Conservation (phyloP, 257 asterid genomes). For the Penstemon newberryi region DNA sequence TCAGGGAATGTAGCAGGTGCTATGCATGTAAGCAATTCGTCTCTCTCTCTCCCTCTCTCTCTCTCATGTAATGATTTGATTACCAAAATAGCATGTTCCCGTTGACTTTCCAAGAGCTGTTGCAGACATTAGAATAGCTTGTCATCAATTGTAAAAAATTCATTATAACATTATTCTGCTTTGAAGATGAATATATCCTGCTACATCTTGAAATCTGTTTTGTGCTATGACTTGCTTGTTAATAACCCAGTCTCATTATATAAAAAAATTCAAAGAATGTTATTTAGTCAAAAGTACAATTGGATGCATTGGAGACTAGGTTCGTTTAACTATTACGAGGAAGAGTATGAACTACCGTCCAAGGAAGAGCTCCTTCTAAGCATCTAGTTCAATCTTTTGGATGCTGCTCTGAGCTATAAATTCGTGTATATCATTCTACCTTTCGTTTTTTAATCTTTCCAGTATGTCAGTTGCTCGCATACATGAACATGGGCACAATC, state of each 20-base stretch:
- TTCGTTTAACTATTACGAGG: neutral
- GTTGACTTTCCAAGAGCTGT: slow-evolving; percentile 28
- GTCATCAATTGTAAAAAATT: slow-evolving; percentile 15
- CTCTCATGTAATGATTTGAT: slow-evolving; percentile 15
- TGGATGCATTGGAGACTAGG: slow-evolving; percentile 1
- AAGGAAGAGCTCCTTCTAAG: neutral
- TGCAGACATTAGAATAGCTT: slow-evolving; percentile 13
- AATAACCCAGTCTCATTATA: neutral
- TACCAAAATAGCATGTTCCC: slow-evolving; percentile 7
- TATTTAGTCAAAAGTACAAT: neutral
- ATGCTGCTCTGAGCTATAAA: neutral
- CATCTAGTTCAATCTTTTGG: neutral
- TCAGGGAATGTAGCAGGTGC: slow-evolving; percentile 63
- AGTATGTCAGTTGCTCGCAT: neutral
- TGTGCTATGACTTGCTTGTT: slow-evolving; percentile 7
- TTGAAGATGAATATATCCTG: slow-evolving; percentile 17
- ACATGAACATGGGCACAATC: neutral
- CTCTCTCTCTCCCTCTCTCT: slow-evolving; percentile 22
- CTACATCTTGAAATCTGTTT: slow-evolving; percentile 18
- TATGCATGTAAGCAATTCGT: slow-evolving; percentile 52
- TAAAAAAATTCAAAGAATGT: neutral
- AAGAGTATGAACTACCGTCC: neutral
- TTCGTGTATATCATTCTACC: neutral
- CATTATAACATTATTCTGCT: slow-evolving; percentile 3
- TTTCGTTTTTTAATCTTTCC: slow-evolving; percentile 7